These are phyloP conservation scores for Leccinum uliginosum DNA, from an alignment of 768 basidiomycete genomes.

Conservation along the genomic window DNA sequence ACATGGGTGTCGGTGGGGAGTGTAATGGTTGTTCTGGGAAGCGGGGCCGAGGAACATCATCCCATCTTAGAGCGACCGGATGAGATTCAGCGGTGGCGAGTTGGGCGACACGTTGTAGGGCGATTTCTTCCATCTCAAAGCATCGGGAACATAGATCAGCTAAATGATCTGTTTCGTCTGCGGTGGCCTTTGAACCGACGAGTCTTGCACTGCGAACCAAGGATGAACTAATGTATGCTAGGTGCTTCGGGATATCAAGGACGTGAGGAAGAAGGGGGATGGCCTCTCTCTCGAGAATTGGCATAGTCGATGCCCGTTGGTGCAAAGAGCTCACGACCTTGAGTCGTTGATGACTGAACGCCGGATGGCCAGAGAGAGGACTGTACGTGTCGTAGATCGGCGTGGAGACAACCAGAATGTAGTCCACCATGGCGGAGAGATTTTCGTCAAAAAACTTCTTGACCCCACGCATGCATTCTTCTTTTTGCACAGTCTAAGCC, in stretches of 20 bases:
- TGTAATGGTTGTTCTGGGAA: not conserved
- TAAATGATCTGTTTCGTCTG: conserved; percentile 35
- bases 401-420: conserved; percentile 68
- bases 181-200: conserved; percentile 35
- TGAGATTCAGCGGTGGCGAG: conserved; percentile 33
- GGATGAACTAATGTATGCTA: conserved; percentile 71
- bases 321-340: conserved; percentile 52
- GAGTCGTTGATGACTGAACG: conserved; percentile 47
- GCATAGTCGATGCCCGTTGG: conserved; percentile 52
- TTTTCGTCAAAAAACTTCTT: conserved; percentile 68
- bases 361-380: conserved; percentile 23
- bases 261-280: conserved; percentile 70
- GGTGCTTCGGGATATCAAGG: conserved; percentile 73
- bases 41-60: conserved; percentile 4
- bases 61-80: conserved; percentile 15
- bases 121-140: conserved; percentile 67
- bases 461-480: conserved; percentile 77
- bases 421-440: conserved; percentile 71
- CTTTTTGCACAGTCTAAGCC: conserved; percentile 59
- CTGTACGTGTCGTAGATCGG: conserved; percentile 31
- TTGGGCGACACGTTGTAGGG: conserved; percentile 62
- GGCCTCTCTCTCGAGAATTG: conserved; percentile 60
- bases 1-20: conserved; percentile 22
- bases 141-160: conserved; percentile 58
- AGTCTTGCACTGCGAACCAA: conserved; percentile 61